Conservation (phyloP, 768 basidiomycete species). For the Royoungia palumana region DNA sequence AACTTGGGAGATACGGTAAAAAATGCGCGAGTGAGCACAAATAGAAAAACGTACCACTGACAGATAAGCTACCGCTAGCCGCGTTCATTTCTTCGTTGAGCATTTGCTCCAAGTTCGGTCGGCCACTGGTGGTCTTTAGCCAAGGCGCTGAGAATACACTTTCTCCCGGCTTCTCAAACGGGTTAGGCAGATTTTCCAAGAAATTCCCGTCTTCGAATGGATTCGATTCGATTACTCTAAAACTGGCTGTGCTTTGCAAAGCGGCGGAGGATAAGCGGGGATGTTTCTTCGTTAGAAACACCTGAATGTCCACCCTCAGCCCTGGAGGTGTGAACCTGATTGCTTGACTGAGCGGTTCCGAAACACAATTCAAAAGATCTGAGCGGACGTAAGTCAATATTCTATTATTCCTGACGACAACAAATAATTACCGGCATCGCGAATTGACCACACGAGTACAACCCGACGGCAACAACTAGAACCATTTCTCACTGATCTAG, state of each 20-base stretch:
- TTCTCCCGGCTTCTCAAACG: background rate
- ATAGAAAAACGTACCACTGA: slow-evolving; percentile 38
- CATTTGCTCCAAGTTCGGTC: slow-evolving; percentile 39
- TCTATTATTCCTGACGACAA: background rate
- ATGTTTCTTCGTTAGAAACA: slow-evolving; percentile 9
- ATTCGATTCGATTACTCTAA: background rate
- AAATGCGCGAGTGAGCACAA: too few relatives aligned
- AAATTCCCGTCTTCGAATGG: background rate
- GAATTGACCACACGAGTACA: slow-evolving; percentile 43
- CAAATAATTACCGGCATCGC: slow-evolving; percentile 33
- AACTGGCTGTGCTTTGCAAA: slow-evolving; percentile 5
- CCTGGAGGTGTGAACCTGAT: slow-evolving; percentile 11
- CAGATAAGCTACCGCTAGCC: slow-evolving; percentile 35
- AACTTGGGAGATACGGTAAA: slow-evolving; percentile 26
- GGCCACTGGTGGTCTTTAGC: slow-evolving; percentile 31
- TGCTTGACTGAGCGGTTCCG: slow-evolving; percentile 13
- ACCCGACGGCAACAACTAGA: slow-evolving; percentile 30
- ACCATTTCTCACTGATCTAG: slow-evolving; percentile 13
- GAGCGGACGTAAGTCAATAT: background rate
- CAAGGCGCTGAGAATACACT: slow-evolving; percentile 1
- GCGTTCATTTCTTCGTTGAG: slow-evolving; percentile 34
- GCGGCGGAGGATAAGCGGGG: background rate
- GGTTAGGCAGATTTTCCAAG: background rate
- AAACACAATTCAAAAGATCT: slow-evolving; percentile 14
- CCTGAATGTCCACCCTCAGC: slow-evolving; percentile 17